Percentiles rank a stretch among this genome's conserved stretches.
Conservation (phyloP, 139 green algal genomes). For the Picochlorum sp. region DNA sequence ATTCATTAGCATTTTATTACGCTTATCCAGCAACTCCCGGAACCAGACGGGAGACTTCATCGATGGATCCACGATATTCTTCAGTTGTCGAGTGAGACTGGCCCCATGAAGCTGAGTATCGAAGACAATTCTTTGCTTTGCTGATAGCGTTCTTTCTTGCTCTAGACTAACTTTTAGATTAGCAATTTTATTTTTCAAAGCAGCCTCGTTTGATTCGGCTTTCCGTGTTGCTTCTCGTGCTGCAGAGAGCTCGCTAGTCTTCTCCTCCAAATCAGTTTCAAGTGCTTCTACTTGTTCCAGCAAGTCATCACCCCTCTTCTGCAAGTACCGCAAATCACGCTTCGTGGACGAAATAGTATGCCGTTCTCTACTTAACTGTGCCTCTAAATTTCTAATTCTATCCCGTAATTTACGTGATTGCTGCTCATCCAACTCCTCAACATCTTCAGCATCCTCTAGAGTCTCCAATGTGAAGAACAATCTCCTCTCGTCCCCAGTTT, state of each 20-base stretch:
- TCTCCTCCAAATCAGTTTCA: too few species aligned
- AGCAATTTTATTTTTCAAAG: slow-evolving; percentile 3
- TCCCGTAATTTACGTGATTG: not conserved
- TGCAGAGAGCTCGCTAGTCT: not conserved
- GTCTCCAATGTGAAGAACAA: not conserved
- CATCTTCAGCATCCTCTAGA: not conserved
- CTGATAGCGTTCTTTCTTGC: not conserved
- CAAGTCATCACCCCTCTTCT: too few species aligned
- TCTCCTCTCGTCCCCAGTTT: not conserved
- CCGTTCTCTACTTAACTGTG: not conserved
- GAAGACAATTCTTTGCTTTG: not conserved
- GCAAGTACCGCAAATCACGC: too few species aligned
- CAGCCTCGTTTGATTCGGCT: not conserved
- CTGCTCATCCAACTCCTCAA: not conserved
- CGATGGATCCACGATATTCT: not conserved
- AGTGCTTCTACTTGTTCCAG: too few species aligned
- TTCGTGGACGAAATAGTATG: not conserved
- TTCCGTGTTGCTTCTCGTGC: not conserved
- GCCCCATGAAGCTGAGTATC: not conserved
- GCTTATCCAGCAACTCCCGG: not conserved
- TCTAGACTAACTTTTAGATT: not conserved
- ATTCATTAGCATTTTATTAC: not conserved
- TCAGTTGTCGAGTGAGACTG: not conserved
- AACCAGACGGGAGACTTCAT: not conserved
- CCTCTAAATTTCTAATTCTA: slow-evolving; percentile 1